Evolutionary conservation across 768 basidiomycete genomes (phyloP), one percentile per base, ranked within the genome.

Genomic region (Candolleomyces eurysporus): DNA sequence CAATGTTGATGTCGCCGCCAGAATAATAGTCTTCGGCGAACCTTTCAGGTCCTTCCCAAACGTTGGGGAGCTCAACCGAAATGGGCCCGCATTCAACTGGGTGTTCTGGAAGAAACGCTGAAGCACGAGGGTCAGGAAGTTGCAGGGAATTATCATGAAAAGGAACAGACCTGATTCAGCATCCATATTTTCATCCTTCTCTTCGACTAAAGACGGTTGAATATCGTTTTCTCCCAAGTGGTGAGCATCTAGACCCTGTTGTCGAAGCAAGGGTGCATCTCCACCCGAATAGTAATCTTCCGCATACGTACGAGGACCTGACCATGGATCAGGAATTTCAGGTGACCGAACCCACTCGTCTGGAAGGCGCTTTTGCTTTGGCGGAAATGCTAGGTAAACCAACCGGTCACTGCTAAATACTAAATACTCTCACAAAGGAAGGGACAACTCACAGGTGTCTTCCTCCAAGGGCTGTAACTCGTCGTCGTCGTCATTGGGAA

Each of bases 271-370:
- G 11, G 61, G 62, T 31, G 73, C 36, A 55, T 82, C 80, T 0
- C 80, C 82, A 10, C 79, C 81, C 4, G 79, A 72, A 59, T 76
- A 77, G 49, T 71, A 74, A 53, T 78, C 77, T 64, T 77, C 69
- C 0, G 76, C 77, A 62, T 72, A 75, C 21, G 60, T 72, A 52
- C 65, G 65, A 19, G 74, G 72, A 16, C 71, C 73, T 48, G 62
- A 63, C 77, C 76, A 77, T 22, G 73, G 73, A 63, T 77, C 74
- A 21, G 62, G 70, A 17, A 76, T 69, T 42, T 75, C 70, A 10
- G 75, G 19, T 30, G 36, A 3, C 2, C 31, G 42, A 19, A 6
- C 31, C n/a, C 14, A 8, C 16, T 10, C 51, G 7, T 19, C 30
- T 17, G 22, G 5, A 17, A 46, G 26, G 6, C 45, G 10, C 10